Evolutionary conservation across 768 basidiomycete species (phyloP).

Genomic region (Calvatia gigantea): DNA sequence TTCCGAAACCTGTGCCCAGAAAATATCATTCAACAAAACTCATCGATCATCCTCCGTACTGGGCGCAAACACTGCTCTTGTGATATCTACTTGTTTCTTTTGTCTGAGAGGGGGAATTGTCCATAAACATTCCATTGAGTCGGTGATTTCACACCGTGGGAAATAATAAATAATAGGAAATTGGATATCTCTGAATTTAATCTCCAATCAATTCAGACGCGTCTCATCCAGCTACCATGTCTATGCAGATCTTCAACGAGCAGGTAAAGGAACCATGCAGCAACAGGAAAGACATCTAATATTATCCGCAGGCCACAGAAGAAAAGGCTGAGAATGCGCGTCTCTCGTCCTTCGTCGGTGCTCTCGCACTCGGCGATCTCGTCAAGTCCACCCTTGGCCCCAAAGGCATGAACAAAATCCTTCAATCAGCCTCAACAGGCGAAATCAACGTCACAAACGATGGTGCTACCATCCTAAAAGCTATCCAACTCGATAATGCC

Average conservation of each 20-base stretch:
- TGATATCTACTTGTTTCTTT: no score
- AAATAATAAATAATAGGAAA: neutral
- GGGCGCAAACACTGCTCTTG: no score
- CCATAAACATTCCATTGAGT: neutral
- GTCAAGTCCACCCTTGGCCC: conserved; percentile 98
- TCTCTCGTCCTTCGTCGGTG: conserved; percentile 96
- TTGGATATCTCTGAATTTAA: neutral
- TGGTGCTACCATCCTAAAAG: conserved; percentile 96
- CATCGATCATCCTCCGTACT: no score
- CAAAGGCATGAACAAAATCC: conserved; percentile 99
- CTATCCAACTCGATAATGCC: conserved; percentile 96
- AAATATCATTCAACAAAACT: neutral
- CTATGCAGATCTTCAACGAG: conserved; percentile 26
- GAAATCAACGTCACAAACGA: conserved; percentile 98
- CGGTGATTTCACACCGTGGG: neutral
- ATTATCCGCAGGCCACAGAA: conserved; percentile 63
- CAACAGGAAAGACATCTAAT: neutral
- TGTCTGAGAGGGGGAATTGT: neutral
- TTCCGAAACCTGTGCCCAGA: neutral
- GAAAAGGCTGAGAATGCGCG: conserved; percentile 98
- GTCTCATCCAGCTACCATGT: conserved; percentile 16
- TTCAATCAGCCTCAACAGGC: conserved; percentile 85
- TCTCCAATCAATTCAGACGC: conserved; percentile 4
- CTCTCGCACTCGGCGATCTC: conserved; percentile 94
- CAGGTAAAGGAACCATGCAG: conserved; percentile 13